A percentile compares a stretch with the other conserved stretches of the same genome.
phyloP scores from a whole-genome alignment of 805 yeast species.

The Cyberlindnera samutprakarnensis region DNA sequence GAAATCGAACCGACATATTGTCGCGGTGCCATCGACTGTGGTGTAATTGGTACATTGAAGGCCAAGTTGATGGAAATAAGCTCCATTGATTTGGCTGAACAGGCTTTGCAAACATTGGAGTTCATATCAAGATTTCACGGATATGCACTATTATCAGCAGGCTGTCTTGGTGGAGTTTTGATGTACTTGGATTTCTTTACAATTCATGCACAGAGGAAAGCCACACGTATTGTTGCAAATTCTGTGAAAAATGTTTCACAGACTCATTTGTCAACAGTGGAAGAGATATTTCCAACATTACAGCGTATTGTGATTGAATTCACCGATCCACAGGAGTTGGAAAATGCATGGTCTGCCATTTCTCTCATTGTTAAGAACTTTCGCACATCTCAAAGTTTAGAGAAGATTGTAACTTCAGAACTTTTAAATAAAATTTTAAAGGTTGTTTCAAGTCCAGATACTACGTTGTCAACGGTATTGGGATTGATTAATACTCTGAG shows the following conservation, averaged over 20 bases:
- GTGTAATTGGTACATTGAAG: slow-evolving; percentile 60
- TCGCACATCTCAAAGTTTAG: slow-evolving; percentile 36
- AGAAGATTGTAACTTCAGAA: slow-evolving; percentile 31
- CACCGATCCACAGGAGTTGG: slow-evolving; percentile 53
- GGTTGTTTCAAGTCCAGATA: slow-evolving; percentile 24
- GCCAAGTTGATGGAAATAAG: slow-evolving; percentile 63
- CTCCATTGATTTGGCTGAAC: slow-evolving; percentile 89
- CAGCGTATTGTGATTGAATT: slow-evolving; percentile 45
- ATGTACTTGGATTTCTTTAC: slow-evolving; percentile 83
- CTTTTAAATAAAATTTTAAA: slow-evolving; percentile 27
- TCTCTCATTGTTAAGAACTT: slow-evolving; percentile 50
- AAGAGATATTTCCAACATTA: slow-evolving; percentile 52
- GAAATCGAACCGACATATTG: slow-evolving; percentile 67
- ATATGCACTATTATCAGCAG: slow-evolving; percentile 43
- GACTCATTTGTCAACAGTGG: slow-evolving; percentile 38
- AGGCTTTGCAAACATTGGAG: slow-evolving; percentile 71
- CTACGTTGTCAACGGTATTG: slow-evolving; percentile 23
- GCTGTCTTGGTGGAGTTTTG: slow-evolving; percentile 59
- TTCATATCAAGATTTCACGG: slow-evolving; percentile 51
- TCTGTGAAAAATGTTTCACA: slow-evolving; percentile 44
- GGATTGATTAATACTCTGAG: slow-evolving; percentile 34
- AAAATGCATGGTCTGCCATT: slow-evolving; percentile 58
- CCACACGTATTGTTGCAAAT: slow-evolving; percentile 65
- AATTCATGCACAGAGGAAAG: slow-evolving; percentile 79
- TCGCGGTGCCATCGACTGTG: slow-evolving; percentile 52